Conservation (phyloP, 768 basidiomycete species). For the Leccinum uliginosum region DNA sequence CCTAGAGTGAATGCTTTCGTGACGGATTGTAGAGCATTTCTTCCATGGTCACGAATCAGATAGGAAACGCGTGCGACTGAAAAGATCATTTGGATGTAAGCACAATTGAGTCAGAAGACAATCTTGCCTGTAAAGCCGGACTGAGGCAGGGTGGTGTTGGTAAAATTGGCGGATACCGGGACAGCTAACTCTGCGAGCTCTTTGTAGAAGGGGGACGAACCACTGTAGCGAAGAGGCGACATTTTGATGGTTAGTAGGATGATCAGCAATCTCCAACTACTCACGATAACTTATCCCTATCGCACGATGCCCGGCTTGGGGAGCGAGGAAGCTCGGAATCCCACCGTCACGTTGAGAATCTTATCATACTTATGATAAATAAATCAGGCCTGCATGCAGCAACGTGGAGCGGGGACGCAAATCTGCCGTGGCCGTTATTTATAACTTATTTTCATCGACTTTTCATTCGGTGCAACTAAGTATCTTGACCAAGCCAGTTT, state of each 20-base stretch:
- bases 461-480: neutral
- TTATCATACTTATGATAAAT: no score
- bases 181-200: constrained; percentile 33
- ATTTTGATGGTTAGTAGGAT: neutral
- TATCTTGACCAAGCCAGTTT: no score
- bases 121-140: constrained; percentile 11
- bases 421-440: neutral
- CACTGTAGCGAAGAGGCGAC: neutral
- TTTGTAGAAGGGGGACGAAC: neutral
- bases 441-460: no score
- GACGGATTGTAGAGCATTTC: constrained; percentile 45
- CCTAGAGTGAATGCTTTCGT: constrained; percentile 35
- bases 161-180: constrained; percentile 34
- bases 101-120: neutral
- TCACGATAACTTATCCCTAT: no score
- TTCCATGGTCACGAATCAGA: constrained; percentile 46
- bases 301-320: no score
- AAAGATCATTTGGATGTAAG: neutral
- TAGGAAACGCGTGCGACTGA: constrained; percentile 43
- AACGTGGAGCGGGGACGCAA: neutral
- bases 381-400: no score
- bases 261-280: neutral
- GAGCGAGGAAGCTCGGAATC: no score
- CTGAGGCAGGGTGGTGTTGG: constrained; percentile 7
- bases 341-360: neutral